Conservation (phyloP, 1,284 basidiomycete genomes). For the Austroboletus novae-zelandiae region DNA sequence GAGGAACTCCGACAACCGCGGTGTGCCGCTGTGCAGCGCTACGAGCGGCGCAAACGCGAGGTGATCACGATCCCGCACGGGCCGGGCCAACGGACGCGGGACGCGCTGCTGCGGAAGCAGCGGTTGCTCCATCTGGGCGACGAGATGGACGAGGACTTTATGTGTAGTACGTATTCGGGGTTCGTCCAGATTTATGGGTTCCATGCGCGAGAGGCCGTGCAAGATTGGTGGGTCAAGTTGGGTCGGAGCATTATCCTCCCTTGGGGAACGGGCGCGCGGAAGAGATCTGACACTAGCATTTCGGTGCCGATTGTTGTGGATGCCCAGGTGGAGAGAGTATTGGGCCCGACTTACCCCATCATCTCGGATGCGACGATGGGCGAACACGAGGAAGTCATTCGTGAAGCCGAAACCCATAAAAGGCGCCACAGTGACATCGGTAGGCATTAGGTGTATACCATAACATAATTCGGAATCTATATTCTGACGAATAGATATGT, state of each 20-base stretch:
- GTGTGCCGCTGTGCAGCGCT: conserved; percentile 35
- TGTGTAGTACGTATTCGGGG: conserved; percentile 30
- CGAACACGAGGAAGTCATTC: too few species aligned
- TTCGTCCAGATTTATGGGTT: too few species aligned
- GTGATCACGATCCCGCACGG: conserved; percentile 41
- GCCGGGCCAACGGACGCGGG: conserved; percentile 39
- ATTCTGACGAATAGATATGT: too few species aligned
- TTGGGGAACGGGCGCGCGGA: not conserved
- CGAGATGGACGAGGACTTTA: conserved; percentile 38
- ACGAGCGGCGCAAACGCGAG: conserved; percentile 41
- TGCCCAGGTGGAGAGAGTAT: conserved; percentile 11
- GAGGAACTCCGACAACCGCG: conserved; percentile 49
- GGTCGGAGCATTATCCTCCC: conserved; percentile 30
- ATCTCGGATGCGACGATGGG: too few species aligned
- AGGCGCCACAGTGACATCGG: too few species aligned
- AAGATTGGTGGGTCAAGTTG: conserved; percentile 52
- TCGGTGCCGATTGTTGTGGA: conserved; percentile 9
- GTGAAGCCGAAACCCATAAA: too few species aligned
- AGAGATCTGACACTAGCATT: not conserved
- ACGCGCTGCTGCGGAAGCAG: conserved; percentile 35
- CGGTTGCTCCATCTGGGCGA: conserved; percentile 30
- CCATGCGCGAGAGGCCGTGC: conserved; percentile 30
- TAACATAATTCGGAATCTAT: too few species aligned
- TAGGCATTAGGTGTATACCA: too few species aligned
- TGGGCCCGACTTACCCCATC: too few species aligned